Conservation (phyloP, 2,329 filamentous ascomycete genomes). For the Colletotrichum truncatum region DNA sequence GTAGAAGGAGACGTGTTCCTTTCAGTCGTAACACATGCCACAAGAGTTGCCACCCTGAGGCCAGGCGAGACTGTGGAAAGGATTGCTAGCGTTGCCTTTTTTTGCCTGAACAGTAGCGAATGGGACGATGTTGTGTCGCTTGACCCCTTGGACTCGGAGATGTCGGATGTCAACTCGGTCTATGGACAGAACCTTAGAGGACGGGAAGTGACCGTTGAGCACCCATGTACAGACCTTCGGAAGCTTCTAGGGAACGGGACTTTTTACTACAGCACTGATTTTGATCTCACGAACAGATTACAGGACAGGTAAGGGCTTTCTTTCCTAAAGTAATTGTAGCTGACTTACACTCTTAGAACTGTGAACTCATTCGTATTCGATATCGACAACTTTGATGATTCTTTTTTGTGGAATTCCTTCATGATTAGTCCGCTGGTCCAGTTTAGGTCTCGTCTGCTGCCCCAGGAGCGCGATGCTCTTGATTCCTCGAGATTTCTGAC, state of each 20-base stretch:
- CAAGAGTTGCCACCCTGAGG: constrained; percentile 81
- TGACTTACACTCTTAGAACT: constrained; percentile 57
- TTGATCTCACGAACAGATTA: constrained; percentile 91
- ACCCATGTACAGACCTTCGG: constrained; percentile 89
- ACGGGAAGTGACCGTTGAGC: constrained; percentile 78
- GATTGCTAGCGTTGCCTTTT: constrained; percentile 89
- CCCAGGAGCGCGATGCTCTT: constrained; percentile 79
- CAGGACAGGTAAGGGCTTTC: constrained; percentile 75
- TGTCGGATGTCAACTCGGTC: constrained; percentile 54
- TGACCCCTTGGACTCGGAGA: constrained; percentile 61
- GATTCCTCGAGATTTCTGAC: constrained; percentile 90
- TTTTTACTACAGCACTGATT: constrained; percentile 99
- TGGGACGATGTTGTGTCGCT: constrained; percentile 80
- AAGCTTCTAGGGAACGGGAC: constrained; percentile 93
- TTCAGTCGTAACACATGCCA: constrained; percentile 84
- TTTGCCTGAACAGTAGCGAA: constrained; percentile 86
- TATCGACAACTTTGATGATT: constrained; percentile 91
- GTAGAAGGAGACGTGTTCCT: constrained; percentile 88
- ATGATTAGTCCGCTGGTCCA: constrained; percentile 95
- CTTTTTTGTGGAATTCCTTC: constrained; percentile 97
- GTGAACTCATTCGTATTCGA: constrained; percentile 83
- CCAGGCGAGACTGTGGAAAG: constrained; percentile 90
- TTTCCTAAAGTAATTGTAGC: constrained; percentile 27
- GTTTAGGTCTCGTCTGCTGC: constrained; percentile 84
- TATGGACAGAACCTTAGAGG: constrained; percentile 66